Base-by-base conservation (phyloP, 208 protist genomes). In the Leishmania gerbilli region DNA sequence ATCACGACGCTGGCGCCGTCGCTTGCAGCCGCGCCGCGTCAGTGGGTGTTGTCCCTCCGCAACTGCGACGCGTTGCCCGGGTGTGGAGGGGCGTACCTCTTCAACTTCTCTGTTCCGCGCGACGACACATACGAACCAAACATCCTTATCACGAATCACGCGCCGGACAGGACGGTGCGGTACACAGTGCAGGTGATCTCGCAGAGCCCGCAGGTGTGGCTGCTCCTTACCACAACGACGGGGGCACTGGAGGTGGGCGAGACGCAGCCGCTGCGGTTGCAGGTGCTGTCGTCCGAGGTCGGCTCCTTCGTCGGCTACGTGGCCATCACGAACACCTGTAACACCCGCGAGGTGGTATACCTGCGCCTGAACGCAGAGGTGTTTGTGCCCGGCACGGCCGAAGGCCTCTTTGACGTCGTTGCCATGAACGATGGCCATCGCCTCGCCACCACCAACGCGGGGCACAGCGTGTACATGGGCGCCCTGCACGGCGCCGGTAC, bases 221-320 rank as follows among this genome's bases (percentile, higher is more conserved):
- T 98, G 40, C 75, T 95, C 68, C 85, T 96, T 51, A 85, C 90
- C 17, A 80, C 72, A 21, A 87, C 82, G 3, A 80, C 82, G 0
- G 92, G 88, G 3, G 80, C 89, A 42, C 88, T 96, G 27, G 86
- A 87, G 49, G 85, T 89, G 2, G 88, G 89, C 3, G 92, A 96
- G 80, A 91, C 85, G 49, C 92, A 96, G 79, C 88, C 86, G 37
- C 84, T 98, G 80, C 91, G 91, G 3, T 82, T 98, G 60, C 91
- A 89, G 62, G 80, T 96, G 71, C 75, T 95, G 31, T 93, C 92
- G 1, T 92, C 87, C 40, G 92, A 96, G 27, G 93, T 91, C 8
- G 95, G 95, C 49, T 96, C 88, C n/a, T 98, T 95, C 71, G 75
- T 90, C 7, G 93, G 89, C 6, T 95, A 96, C 83, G 64, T 98